Evolutionary conservation across 2,329 filamentous ascomycete species (phyloP).

Genomic region (Lizonia empirigonia): DNA sequence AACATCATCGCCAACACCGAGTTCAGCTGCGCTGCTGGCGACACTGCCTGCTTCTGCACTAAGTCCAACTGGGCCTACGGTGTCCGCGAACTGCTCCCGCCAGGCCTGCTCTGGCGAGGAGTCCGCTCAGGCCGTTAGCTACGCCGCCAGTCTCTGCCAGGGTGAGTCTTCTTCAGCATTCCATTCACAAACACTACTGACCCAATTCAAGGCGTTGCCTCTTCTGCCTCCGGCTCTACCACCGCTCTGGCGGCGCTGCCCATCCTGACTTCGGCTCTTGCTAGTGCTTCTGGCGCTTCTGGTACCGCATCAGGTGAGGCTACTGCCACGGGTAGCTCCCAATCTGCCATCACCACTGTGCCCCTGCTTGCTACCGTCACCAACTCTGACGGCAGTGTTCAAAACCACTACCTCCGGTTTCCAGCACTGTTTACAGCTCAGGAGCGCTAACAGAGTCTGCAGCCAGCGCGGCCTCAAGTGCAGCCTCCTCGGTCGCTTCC

Average conservation of each 20-base stretch:
- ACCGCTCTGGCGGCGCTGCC: slow-evolving; percentile 26
- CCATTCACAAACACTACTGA: neutral
- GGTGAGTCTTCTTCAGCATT: slow-evolving; percentile 28
- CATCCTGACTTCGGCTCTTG: slow-evolving; percentile 32
- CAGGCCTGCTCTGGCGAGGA: slow-evolving; percentile 46
- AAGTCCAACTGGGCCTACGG: slow-evolving; percentile 54
- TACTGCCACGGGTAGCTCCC: slow-evolving; percentile 14
- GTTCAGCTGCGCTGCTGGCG: slow-evolving; percentile 50
- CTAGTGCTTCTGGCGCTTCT: slow-evolving; percentile 5
- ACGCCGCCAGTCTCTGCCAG: slow-evolving; percentile 41
- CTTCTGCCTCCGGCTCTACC: neutral
- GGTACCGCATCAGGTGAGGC: slow-evolving; percentile 17
- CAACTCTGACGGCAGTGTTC: slow-evolving; percentile 27
- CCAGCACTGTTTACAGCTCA: slow-evolving; percentile 26
- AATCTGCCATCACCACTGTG: slow-evolving; percentile 24
- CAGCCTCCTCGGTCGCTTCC: slow-evolving; percentile 19
- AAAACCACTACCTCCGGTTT: slow-evolving; percentile 34
- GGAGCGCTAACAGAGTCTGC: slow-evolving; percentile 17
- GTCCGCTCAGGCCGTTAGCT: slow-evolving; percentile 40
- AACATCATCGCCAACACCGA: slow-evolving; percentile 44
- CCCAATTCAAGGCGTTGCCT: slow-evolving; percentile 1
- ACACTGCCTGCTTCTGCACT: slow-evolving; percentile 53
- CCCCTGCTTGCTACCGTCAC: slow-evolving; percentile 30
- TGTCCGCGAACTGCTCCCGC: slow-evolving; percentile 55
- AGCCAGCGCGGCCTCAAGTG: slow-evolving; percentile 23